A percentile compares a stretch with the other conserved stretches of the same genome.
phyloP scores from a whole-genome alignment of 1,284 basidiomycete species.

The Leccinum subspadiceum region DNA sequence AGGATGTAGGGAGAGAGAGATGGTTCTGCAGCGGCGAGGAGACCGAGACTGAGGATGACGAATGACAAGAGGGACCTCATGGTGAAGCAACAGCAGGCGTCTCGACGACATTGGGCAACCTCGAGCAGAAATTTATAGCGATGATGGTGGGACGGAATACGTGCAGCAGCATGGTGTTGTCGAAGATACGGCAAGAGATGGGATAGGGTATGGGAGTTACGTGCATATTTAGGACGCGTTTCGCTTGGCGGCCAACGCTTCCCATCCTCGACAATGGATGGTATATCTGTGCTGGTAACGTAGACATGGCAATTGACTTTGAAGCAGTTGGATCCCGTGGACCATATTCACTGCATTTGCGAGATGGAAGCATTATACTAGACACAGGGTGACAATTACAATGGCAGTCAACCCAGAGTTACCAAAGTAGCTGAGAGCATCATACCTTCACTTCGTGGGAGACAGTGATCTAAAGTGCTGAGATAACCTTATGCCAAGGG shows the following conservation, averaged over 20 bases:
- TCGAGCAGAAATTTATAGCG: conserved; percentile 12
- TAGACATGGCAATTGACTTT: not conserved
- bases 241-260: not conserved
- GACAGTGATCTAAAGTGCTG: not conserved
- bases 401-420: no score
- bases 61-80: conserved; percentile 20
- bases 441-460: not conserved
- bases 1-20: conserved; percentile 14
- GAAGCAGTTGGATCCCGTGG: not conserved
- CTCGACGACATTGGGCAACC: not conserved
- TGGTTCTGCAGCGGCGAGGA: conserved; percentile 16
- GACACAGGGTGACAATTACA: not conserved
- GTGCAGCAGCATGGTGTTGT: conserved; percentile 6
- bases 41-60: conserved; percentile 18
- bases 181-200: conserved; percentile 9
- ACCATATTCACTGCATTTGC: not conserved
- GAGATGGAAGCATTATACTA: not conserved
- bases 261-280: not conserved
- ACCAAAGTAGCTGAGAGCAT: no score
- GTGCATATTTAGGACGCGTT: conserved; percentile 1
- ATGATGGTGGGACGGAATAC: conserved; percentile 13
- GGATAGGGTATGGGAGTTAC: conserved; percentile 5
- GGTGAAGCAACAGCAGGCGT: not conserved
- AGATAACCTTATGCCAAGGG: not conserved
- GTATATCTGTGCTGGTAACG: not conserved